A percentile compares a stretch with the other conserved stretches of the same genome.
Conservation (phyloP, 1,284 basidiomycete genomes). For the Pseudozyma tsukubaensis region DNA sequence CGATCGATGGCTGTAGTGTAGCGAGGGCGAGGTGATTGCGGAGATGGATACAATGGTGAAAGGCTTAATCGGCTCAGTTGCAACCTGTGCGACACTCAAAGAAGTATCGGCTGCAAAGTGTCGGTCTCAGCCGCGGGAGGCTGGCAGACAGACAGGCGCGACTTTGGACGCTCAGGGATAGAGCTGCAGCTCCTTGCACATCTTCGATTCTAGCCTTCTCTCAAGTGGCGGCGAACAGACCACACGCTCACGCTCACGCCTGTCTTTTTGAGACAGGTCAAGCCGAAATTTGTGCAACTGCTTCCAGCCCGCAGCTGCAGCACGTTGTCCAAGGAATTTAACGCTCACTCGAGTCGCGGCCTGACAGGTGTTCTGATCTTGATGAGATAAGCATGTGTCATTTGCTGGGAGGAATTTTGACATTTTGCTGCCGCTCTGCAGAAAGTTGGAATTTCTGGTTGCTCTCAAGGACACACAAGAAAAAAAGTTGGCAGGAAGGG, state of each 20-base stretch:
- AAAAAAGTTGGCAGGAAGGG: constrained; percentile 21
- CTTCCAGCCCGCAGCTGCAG: background rate
- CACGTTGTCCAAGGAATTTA: background rate
- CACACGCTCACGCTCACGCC: background rate
- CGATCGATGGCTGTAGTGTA: too few species aligned
- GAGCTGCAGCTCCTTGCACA: constrained; percentile 11
- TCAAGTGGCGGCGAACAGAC: constrained; percentile 6
- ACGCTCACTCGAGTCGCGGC: background rate
- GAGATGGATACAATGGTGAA: background rate
- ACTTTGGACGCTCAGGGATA: constrained; percentile 7
- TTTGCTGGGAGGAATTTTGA: background rate
- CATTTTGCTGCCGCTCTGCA: constrained; percentile 6
- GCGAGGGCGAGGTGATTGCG: too few species aligned
- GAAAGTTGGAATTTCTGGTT: constrained; percentile 26
- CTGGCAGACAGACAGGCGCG: constrained; percentile 9
- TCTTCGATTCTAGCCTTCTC: background rate
- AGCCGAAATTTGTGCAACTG: constrained; percentile 7
- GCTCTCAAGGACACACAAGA: constrained; percentile 11
- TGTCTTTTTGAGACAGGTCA: constrained; percentile 8
- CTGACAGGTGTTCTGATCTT: too few species aligned
- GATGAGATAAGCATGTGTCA: constrained; percentile 34
- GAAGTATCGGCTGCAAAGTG: constrained; percentile 3
- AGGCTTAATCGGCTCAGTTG: background rate
- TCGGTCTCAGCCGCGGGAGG: constrained; percentile 34
- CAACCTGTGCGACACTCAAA: constrained; percentile 6